Percentiles rank a stretch among this genome's conserved stretches.
Evolutionary conservation across 2,329 filamentous ascomycete species (phyloP).

Genomic region (Lasiodiplodia gonubiensis): DNA sequence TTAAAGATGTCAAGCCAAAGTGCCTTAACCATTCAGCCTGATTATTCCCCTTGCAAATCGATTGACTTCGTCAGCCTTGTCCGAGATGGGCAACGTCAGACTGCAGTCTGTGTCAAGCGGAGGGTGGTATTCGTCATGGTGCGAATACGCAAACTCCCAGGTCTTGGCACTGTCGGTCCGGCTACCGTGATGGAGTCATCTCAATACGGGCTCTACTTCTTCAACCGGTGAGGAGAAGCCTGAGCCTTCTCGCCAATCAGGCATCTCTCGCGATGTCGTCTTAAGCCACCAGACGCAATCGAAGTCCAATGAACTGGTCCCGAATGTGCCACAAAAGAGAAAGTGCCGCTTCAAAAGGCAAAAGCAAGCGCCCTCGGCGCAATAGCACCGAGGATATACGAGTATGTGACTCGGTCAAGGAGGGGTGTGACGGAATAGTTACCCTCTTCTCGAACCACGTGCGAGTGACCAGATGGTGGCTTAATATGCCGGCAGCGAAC

Average conservation of each 20-base stretch:
- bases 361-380: not conserved
- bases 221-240: not conserved
- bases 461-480: not conserved
- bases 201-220: not conserved
- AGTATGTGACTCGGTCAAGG: not conserved
- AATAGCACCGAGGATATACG: not conserved
- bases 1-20: not conserved
- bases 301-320: not conserved
- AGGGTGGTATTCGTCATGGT: not conserved
- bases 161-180: not conserved
- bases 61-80: not conserved
- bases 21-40: not conserved
- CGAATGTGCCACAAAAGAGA: not conserved
- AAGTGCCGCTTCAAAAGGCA: not conserved
- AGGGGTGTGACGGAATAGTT: not conserved
- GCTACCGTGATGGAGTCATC: not conserved
- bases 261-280: not conserved
- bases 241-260: not conserved
- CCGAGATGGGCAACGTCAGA: not conserved
- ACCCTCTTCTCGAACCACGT: too few species aligned
- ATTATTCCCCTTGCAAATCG: not conserved
- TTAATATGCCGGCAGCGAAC: not conserved
- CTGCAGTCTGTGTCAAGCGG: not conserved
- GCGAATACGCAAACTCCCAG: not conserved
- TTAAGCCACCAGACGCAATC: not conserved